Evolutionary conservation across 129 eudicot genomes (phyloP), one percentile per base, ranked within the genome.

Genomic region (Oenanthe sinensis): DNA sequence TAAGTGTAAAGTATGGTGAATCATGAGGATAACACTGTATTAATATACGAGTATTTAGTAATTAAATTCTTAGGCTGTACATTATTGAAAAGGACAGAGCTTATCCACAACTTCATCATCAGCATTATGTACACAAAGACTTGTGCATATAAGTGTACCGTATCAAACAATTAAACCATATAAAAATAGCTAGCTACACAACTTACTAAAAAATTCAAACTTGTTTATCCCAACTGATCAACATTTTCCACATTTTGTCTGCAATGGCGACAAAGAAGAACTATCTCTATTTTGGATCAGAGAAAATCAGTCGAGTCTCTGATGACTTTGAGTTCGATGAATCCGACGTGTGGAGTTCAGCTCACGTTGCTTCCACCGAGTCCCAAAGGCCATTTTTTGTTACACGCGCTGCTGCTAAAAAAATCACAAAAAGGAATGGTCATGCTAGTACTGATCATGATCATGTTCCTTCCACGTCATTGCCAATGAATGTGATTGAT

Each of bases 401-500:
- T 17, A 55, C 69, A 14, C 77, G 80, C 42, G 78, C 20, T 37
- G 78, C 20, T 37, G 24, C 71, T 22, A 80, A 75, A 16, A 85
- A 75, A 26, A 26, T 70, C 65, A 0, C 6, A 11, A 50, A 54
- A 45, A 49, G 48, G 46, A 33, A 39, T 30, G n/a, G 22, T 58
- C 50, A 54, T 7, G 72, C 22, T 28, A n/a, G 13, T 33, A 33
- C 36, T 33, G 36, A 33, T 33, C 36, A 33, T n/a, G 77, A 79
- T 8, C 74, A 13, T 3, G 65, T n/a, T 11, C 76, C 46, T 3
- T 74, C 90, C 52, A 40, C 68, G 26, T 87, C 86, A 16, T 48
- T 87, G 81, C 90, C 90, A 28, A 81, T 87, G 67, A 82, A 84
- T 73, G 49, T 87, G 0, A 86, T 87, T 4, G 88, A 84, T 54